These are phyloP conservation scores for Fusarium sp. DNA, from an alignment of 2,329 filamentous ascomycete genomes.

Conservation along the genomic window DNA sequence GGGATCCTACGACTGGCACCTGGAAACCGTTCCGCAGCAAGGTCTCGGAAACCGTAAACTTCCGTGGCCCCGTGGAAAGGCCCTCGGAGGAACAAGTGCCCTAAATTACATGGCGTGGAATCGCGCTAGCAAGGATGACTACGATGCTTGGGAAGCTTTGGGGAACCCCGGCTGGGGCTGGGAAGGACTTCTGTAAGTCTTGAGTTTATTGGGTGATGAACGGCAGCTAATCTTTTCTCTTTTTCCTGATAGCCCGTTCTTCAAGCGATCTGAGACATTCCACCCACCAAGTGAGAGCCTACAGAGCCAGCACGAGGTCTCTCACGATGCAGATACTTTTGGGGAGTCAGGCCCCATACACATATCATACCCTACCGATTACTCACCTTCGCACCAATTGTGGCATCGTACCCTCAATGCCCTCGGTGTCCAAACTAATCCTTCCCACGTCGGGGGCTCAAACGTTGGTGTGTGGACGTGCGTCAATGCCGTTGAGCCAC, in stretches of 20 bases:
- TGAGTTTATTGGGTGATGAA: not conserved
- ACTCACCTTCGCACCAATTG: constrained; percentile 57
- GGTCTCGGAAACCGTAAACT: constrained; percentile 57
- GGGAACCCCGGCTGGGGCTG: constrained; percentile 72
- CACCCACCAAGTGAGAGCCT: constrained; percentile 55
- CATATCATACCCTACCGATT: constrained; percentile 59
- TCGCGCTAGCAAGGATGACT: constrained; percentile 61
- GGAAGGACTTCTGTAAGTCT: constrained; percentile 56
- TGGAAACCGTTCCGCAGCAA: constrained; percentile 56
- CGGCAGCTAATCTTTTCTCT: constrained; percentile 11
- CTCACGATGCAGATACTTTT: constrained; percentile 57
- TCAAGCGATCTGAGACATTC: constrained; percentile 64
- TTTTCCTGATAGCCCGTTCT: constrained; percentile 58
- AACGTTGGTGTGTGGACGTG: constrained; percentile 65
- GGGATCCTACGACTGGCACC: constrained; percentile 57
- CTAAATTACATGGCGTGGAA: constrained; percentile 71
- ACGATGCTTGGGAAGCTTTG: constrained; percentile 69
- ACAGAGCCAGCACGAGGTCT: constrained; percentile 53
- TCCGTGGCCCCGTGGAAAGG: constrained; percentile 60
- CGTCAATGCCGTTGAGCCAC: constrained; percentile 62
- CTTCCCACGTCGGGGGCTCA: constrained; percentile 63
- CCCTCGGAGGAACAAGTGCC: constrained; percentile 73
- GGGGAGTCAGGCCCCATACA: constrained; percentile 63
- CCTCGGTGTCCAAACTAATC: constrained; percentile 57
- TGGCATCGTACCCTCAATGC: constrained; percentile 63